These are phyloP conservation scores for Podospora tetraspora DNA, from an alignment of 495 filamentous ascomycete genomes.

Conservation along the genomic window DNA sequence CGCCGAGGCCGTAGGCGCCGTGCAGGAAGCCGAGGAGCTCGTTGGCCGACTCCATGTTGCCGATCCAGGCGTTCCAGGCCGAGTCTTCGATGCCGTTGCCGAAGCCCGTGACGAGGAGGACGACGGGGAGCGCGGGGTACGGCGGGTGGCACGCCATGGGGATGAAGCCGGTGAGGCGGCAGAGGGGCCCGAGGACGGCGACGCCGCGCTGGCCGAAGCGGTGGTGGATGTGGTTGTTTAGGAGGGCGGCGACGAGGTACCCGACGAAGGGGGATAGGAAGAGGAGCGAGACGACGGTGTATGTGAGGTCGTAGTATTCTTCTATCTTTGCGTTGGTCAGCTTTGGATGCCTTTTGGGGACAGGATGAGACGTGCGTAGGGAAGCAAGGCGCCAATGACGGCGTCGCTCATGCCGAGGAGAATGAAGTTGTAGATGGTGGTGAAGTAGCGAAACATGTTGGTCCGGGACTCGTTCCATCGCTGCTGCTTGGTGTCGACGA, in stretches of 20 bases:
- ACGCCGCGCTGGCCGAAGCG: constrained; percentile 68
- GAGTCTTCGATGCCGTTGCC: constrained; percentile 68
- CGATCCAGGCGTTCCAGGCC: constrained; percentile 77
- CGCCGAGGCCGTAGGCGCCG: constrained; percentile 72
- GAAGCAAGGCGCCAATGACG: constrained; percentile 63
- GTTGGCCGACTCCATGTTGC: constrained; percentile 66
- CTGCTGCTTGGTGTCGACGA: constrained; percentile 27
- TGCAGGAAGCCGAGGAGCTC: constrained; percentile 66
- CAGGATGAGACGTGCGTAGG: constrained; percentile 3
- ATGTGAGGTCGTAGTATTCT: constrained; percentile 63
- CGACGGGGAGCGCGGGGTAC: constrained; percentile 66
- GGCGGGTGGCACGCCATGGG: constrained; percentile 58
- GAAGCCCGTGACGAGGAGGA: constrained; percentile 65
- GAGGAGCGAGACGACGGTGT: constrained; percentile 71
- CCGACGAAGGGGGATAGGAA: constrained; percentile 78
- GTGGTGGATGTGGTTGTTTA: constrained; percentile 55
- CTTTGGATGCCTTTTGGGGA: not conserved
- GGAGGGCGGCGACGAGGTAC: constrained; percentile 72
- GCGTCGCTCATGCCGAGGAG: constrained; percentile 81
- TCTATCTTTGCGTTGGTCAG: constrained; percentile 43
- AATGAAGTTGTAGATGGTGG: constrained; percentile 69
- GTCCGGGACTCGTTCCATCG: constrained; percentile 64
- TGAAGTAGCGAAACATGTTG: constrained; percentile 59
- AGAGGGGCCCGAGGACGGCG: constrained; percentile 58
- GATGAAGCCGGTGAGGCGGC: constrained; percentile 48